Evolutionary conservation across 2,329 filamentous ascomycete species (phyloP), one percentile per base, ranked within the genome.

Genomic region (Amesomyces nigricolor): DNA sequence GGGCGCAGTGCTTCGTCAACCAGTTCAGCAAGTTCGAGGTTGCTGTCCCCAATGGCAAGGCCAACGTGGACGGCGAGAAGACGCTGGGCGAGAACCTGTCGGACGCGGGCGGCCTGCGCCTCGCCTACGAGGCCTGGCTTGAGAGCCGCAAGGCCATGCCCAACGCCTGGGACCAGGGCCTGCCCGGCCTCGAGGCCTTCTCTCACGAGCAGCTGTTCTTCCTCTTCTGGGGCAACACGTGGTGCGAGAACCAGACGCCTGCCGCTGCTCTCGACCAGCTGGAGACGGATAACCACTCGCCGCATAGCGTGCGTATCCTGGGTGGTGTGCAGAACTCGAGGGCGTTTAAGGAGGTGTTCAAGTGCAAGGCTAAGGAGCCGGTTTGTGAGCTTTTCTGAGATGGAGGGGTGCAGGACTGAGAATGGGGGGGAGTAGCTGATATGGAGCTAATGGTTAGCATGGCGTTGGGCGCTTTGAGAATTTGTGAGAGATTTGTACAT

Each of bases 71-170:
- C 56, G 86, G 85, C 9, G 72, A 72, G 22, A 72, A 82, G 13
- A 88, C 85, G 0, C 71, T 88, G 2, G 82, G 80, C 17, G 86
- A 89, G 70, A 88, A 88, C 64, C 85, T 89, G 64, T 85, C 85
- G 1, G 86, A 89, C 66, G 82, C 85, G 0, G 85, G 85, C 14
- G 86, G 86, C 13, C 66, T 89, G 0, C 75, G 78, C 7, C 80
- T 83, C 0, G 75, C 83, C 0, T 88, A 81, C 65, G 73, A 77
- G 22, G 84, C 85, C 0, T 89, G 86, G 85, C 79, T 37, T 5
- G 53, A 78, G 59, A 76, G 77, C 10, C 77, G 81, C 32, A 68
- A 72, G 2, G 70, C 76, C 38, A 75, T 73, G n/a, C 73, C 78
- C 0, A 11, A 43, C 13, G 38, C 16, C 0, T 55, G 54, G 40